Base-by-base conservation (phyloP, 1,284 basidiomycete genomes). In the Anthracocystis setariae region DNA sequence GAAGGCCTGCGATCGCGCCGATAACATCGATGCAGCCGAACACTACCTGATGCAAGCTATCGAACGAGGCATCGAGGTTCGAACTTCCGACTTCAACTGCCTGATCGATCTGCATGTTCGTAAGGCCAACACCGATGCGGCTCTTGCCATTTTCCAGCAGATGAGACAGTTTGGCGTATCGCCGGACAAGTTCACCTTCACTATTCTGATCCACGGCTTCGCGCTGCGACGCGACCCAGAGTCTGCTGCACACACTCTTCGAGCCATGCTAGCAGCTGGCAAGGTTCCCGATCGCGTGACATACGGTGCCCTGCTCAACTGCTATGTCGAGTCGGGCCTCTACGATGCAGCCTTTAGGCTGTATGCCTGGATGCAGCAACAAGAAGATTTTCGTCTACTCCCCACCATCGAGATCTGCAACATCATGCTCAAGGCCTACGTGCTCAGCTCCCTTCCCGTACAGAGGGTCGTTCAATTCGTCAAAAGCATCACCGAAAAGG, bases 371-470 rank as follows among this genome's bases (percentile, higher is more conserved):
- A 83, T 94, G 48, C 55, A 65, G 39, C 8, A 45, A 18, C 61
- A 73, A 9, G 46, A 46, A n/a, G 47, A 66, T 10, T n/a, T 47
- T 5, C 46, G 63, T 17, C 56, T 76, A 21, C 75, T 58, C 1
- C 77, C 79, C 0, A 67, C 65, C 7, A 61, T 70, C 20, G 64
- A 70, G 23, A 54, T 76, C 20, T 69, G 69, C 29, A 79, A 93
- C 80, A 89, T 89, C 18, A 86, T 97, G 23, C 85, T 97, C 74
- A 93, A 93, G 84, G 92, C 92, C 1, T 91, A 93, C 76, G 88
- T 97, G 46, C 85, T 90, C 42, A 88, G 92, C 50, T 91, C 90
- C 12, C 88, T 91, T 3, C 92, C 94, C 0, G 90, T 91, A 76
- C 84, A 85, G 35, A 83, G 89, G 29, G 89, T 94, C 24, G 85